Conservation (phyloP, 371 early-diverging fungal species). For the Actinomucor elegans region DNA sequence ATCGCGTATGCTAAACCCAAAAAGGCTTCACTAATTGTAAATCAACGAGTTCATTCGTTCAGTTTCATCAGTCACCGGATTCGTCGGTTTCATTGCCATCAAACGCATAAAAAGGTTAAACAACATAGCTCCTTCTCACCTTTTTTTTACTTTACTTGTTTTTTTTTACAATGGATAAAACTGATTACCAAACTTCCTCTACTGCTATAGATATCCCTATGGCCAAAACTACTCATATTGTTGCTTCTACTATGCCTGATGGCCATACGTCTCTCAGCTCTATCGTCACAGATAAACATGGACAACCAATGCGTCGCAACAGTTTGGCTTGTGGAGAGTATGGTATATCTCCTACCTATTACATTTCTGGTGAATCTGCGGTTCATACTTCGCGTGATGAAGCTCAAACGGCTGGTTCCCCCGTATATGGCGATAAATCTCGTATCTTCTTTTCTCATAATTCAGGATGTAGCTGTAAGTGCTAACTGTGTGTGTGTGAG, state of each 20-base stretch:
- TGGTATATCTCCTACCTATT: conserved; percentile 22
- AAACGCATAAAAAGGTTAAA: too few relatives aligned
- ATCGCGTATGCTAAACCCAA: too few relatives aligned
- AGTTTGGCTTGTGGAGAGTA: not conserved
- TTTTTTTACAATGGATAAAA: not conserved
- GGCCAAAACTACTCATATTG: conserved; percentile 7
- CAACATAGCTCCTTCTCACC: too few relatives aligned
- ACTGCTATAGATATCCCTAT: conserved; percentile 8
- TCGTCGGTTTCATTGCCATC: too few relatives aligned
- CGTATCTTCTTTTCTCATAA: conserved; percentile 21
- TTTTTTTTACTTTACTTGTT: too few relatives aligned
- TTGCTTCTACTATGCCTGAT: conserved; percentile 5
- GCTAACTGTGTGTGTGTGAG: not conserved
- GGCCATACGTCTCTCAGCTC: conserved; percentile 12
- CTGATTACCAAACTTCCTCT: too few relatives aligned
- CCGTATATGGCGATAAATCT: conserved; percentile 16
- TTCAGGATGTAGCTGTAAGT: conserved; percentile 20
- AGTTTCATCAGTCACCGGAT: too few relatives aligned
- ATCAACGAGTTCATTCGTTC: too few relatives aligned
- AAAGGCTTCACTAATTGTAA: too few relatives aligned
- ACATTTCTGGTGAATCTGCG: conserved; percentile 6
- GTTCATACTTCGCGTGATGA: conserved; percentile 1
- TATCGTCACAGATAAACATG: not conserved
- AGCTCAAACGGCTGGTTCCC: conserved; percentile 3
- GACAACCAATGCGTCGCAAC: not conserved